Percentiles rank a stretch among this genome's conserved stretches.
Evolutionary conservation across 2,329 filamentous ascomycete genomes (phyloP).

Genomic region (Trichoderma pleuroti): DNA sequence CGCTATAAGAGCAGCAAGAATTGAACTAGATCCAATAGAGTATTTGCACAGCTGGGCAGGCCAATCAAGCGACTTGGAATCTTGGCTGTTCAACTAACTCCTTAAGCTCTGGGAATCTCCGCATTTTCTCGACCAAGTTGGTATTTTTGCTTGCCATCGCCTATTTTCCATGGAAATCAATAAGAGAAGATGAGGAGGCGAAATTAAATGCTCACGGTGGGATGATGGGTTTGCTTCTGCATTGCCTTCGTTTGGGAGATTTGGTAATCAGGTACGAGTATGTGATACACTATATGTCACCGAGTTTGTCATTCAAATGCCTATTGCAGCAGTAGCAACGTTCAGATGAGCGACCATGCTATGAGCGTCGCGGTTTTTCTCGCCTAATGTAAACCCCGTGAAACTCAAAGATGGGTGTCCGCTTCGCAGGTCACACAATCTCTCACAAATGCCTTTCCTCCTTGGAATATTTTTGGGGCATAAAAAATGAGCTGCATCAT

Average conservation of each 20-base stretch:
- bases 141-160: not conserved
- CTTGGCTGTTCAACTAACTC: not conserved
- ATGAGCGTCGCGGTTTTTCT: not conserved
- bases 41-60: not conserved
- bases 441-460: not conserved
- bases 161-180: not conserved
- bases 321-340: not conserved
- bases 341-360: not conserved
- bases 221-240: no score
- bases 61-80: not conserved
- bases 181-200: not conserved
- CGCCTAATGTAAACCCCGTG: not conserved
- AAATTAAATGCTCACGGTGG: not conserved
- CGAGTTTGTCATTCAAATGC: not conserved
- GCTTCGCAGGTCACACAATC: accelerated
- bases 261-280: not conserved
- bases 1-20: not conserved
- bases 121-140: not conserved
- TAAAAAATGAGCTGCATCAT: not conserved
- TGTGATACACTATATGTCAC: not conserved
- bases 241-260: not conserved
- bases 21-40: not conserved
- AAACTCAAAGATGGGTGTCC: not conserved
- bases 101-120: not conserved
- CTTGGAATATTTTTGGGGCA: not conserved